Base-by-base conservation (phyloP, 106 monocot genomes). In the Dioscorea alata region DNA sequence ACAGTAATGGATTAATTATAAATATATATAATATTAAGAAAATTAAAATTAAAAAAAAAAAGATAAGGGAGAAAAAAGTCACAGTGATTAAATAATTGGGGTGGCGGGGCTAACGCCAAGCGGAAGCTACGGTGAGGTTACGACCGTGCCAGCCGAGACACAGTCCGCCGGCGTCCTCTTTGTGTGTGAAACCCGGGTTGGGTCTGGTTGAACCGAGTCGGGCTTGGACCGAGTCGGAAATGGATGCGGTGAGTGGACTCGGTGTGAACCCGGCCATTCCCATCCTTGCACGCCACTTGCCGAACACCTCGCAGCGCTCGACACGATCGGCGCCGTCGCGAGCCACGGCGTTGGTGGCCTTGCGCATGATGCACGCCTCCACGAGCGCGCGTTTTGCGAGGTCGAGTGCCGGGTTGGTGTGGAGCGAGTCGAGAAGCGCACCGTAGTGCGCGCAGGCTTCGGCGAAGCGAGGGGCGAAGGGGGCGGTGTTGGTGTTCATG, bases 261-360 rank as follows among this genome's bases (percentile, higher is more conserved):
- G 74, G 77, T 2, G 49, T 48, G 67, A 88, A 78, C 9, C 87
- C 91, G 2, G 91, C 91, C 91, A 91, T 91, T n/a, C 80, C 70
- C 80, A 91, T 80, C 49, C 91, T 64, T 1, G 91, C 82, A 12
- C 91, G 81, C 91, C 91, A 91, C 69, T 91, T 91, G 52, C 91
- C 85, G 79, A 82, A 77, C 20, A 91, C 80, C 74, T 91, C 91
- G 72, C 87, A 87, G 25, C 91, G 76, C 72, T 88, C 87, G 25
- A 88, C 63, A 56, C 91, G 84, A 3, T 81, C 78, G n/a, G 71
- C 58, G 24, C 91, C 87, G 35, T 88, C 91, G 23, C 67, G 61
- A 2, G 82, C 77, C 54, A 91, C 76, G 54, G 75, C 53, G 72
- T 91, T 91, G 18, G 73, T 74, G 14, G 82, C 87, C 57, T 78